phyloP scores from a whole-genome alignment of 441 rosid genomes.

The Brassica balearica region DNA sequence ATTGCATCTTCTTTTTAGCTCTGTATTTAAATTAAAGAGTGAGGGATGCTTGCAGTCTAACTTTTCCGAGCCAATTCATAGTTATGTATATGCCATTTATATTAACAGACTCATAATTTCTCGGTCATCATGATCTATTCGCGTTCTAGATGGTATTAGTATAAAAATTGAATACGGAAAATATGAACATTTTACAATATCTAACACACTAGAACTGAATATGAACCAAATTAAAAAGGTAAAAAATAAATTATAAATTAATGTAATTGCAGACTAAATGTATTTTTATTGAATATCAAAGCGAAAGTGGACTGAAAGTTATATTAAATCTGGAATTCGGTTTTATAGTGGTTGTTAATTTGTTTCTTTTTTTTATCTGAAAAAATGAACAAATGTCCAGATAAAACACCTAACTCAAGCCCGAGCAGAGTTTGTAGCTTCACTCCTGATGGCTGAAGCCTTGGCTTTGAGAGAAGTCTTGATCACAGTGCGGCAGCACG shows the following conservation, averaged over 20 bases:
- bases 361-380: too few relatives aligned
- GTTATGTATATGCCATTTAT: not conserved
- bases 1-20: slow-evolving; percentile 15
- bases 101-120: not conserved
- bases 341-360: too few relatives aligned
- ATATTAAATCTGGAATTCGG: not conserved
- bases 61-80: slow-evolving; percentile 22
- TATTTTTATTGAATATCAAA: not conserved
- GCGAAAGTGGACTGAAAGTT: not conserved
- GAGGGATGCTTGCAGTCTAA: slow-evolving; percentile 17
- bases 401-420: too few relatives aligned
- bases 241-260: not conserved
- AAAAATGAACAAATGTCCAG: too few relatives aligned
- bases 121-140: not conserved
- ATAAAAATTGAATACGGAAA: not conserved
- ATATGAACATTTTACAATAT: not conserved
- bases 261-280: not conserved
- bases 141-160: not conserved
- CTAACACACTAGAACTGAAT: not conserved
- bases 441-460: too few relatives aligned
- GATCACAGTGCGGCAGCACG: too few relatives aligned
- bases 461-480: too few relatives aligned
- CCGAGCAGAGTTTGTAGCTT: too few relatives aligned
- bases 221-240: not conserved
- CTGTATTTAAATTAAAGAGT: slow-evolving; percentile 41